Base-by-base conservation (phyloP, 2,329 filamentous ascomycete species). In the Sporothrix euskadiensis region DNA sequence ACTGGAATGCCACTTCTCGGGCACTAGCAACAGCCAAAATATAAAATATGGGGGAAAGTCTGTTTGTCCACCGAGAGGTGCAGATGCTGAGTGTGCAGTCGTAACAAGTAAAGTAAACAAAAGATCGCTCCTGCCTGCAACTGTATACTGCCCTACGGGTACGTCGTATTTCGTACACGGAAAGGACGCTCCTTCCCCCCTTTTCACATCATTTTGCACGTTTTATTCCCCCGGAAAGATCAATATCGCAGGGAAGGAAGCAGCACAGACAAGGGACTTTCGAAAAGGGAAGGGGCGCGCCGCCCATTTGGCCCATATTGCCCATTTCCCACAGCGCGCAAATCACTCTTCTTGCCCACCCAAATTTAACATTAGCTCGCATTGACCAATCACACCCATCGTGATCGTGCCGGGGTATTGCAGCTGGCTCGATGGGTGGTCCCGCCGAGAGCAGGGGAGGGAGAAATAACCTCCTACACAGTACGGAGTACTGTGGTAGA, bases 11-110 rank as follows among this genome's bases (percentile, higher is more conserved):
- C 12, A n/a, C n/a, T 6, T 47, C 35, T 10, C 52, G 68, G 68
- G 68, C 68, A 57, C 68, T 70, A 70, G 52, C 52, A 52, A 56
- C 32, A 22, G 6, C 68, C 44, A 44, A 70, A 57, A 32, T 32
- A 70, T 69, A 44, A 70, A 57, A 32, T 32, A 70, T 69, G 66
- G 49, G 65, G 65, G 16, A 35, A n/a, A 9, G 44, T 22, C n/a
- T 35, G 22, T 32, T 65, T 32, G 22, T 32, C 39, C n/a, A 35
- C 35, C 61, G 39, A 66, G n/a, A 30, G 22, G n/a, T 47, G 61
- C 61, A 65, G 61, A 47, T 30, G 65, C 26, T 52, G 65, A 35
- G 26, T 32, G 44, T n/a, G 4, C 26, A 22, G 14, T 39, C 26
- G 26, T 35, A 39, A 10, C 14, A 32, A 16, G 44, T 5, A 39